Evolutionary conservation across 78 protist species (phyloP).

Genomic region (Cyanophora paradoxa): DNA sequence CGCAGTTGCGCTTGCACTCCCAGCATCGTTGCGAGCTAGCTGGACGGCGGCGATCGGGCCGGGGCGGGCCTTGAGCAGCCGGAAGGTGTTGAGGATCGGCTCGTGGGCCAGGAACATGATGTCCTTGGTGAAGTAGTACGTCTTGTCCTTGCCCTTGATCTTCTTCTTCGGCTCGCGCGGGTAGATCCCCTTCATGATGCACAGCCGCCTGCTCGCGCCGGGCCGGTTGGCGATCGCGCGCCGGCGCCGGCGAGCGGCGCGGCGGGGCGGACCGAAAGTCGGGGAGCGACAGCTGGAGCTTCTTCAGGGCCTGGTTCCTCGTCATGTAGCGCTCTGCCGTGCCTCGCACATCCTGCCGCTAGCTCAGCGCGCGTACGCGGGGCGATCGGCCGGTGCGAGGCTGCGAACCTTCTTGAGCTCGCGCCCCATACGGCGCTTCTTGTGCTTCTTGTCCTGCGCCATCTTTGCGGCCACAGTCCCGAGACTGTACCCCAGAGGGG

Average conservation of each 20-base stretch:
- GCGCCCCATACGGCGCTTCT: not conserved
- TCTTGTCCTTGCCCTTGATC: slow-evolving; percentile 59
- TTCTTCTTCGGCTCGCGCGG: slow-evolving; percentile 91
- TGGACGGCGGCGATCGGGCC: too few species aligned
- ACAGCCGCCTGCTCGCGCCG: slow-evolving; percentile 71
- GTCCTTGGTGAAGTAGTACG: slow-evolving; percentile 67
- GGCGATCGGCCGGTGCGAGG: not conserved
- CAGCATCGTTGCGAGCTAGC: too few species aligned
- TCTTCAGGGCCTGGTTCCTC: slow-evolving; percentile 61
- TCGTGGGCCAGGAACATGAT: slow-evolving; percentile 82
- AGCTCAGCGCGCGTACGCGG: not conserved
- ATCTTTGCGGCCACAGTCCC: too few species aligned
- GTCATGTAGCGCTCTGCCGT: slow-evolving; percentile 53
- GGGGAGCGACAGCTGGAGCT: slow-evolving; percentile 66
- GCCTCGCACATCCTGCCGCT: not conserved
- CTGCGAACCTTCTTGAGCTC: not conserved
- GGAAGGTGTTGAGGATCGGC: slow-evolving; percentile 74
- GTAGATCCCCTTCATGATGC: slow-evolving; percentile 96
- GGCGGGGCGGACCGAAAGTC: slow-evolving; percentile 62
- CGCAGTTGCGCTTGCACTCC: too few species aligned
- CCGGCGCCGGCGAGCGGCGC: not conserved
- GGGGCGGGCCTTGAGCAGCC: too few species aligned
- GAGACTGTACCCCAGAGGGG: too few species aligned
- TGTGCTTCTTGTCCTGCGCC: not conserved
- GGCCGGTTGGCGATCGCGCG: not conserved